Base-by-base conservation (phyloP, 2,329 filamentous ascomycete genomes). In the Berkeleyomyces basicola region DNA sequence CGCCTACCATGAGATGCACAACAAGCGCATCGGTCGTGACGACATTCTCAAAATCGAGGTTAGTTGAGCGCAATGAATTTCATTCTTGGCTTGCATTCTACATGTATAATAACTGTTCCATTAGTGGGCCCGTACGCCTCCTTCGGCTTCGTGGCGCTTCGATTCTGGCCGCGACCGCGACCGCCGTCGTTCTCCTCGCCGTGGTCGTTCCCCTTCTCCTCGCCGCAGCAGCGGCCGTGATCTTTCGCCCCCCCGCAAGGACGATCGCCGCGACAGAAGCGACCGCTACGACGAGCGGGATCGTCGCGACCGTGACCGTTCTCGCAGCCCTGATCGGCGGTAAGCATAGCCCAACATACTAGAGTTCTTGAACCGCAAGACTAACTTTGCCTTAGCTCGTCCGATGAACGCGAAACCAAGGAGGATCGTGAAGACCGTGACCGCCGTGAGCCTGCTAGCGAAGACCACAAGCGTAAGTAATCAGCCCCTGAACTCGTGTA, bases 1-100 rank as follows among this genome's bases (percentile, higher is more conserved):
- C 77, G 93, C 93, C 58, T 99, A 99, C 74, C 90, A 99, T 74
- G 93, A 99, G 78, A 99, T 99, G 93, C 93, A 99, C 73, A 97
- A 97, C 80, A 96, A 96, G 83, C 90, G 92, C 68, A 90, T 99
- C 69, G 91, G 90, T 58, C 87, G 92, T 66, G 93, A 99, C 72
- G 93, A 99, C 71, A 78, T 96, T 65, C 74, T 99, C 77, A 99
- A 99, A 79, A 97, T 99, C 68, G 93, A 99, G 83, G 93, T 96
- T 77, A 68, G 82, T 42, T 58, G 5, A 53, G n/a, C 7, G 6
- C 42, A n/a, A n/a, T 10, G 33, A 1, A 6, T 39, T 9, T 10
- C 3, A 51, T 4, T 37, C 23, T 23, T 23, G 23, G 23, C 23
- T 33, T 33, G n/a, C n/a, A 42, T 42, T 14, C 1, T n/a, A 53